These are phyloP conservation scores for Vaccinium myrtillus DNA, from an alignment of 148 eudicot species.

Conservation along the genomic window DNA sequence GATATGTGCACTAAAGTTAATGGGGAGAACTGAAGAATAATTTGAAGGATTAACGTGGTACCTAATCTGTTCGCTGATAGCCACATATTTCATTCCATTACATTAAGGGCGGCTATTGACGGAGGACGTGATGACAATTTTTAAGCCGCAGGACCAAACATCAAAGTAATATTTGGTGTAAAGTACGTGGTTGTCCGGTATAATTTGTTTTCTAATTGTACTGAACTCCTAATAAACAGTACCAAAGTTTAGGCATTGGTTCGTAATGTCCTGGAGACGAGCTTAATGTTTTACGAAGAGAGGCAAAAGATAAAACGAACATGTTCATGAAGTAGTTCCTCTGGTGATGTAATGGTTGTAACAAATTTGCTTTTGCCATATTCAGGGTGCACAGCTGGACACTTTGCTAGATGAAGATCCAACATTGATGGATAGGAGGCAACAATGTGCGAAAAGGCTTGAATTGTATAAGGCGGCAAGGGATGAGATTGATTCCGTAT, in stretches of 20 bases:
- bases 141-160: not conserved
- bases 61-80: not conserved
- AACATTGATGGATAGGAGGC: slow-evolving; percentile 64
- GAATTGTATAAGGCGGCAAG: slow-evolving; percentile 78
- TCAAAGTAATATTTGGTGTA: not conserved
- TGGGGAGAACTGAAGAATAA: too few relatives aligned
- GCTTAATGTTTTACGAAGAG: not conserved
- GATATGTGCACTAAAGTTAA: too few relatives aligned
- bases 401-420: slow-evolving; percentile 87
- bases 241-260: not conserved
- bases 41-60: not conserved
- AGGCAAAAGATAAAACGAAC: not conserved
- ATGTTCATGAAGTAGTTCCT: not conserved
- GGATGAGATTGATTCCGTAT: slow-evolving; percentile 73
- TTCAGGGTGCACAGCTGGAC: slow-evolving; percentile 65
- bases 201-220: too few relatives aligned
- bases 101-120: not conserved
- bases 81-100: not conserved
- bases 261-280: not conserved
- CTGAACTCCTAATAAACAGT: not conserved
- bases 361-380: not conserved
- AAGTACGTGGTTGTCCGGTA: not conserved
- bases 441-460: slow-evolving; percentile 60
- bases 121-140: not conserved
- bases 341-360: not conserved